Base-by-base conservation (phyloP, 2,329 filamentous ascomycete species). In the Hymenoscyphus albidus region DNA sequence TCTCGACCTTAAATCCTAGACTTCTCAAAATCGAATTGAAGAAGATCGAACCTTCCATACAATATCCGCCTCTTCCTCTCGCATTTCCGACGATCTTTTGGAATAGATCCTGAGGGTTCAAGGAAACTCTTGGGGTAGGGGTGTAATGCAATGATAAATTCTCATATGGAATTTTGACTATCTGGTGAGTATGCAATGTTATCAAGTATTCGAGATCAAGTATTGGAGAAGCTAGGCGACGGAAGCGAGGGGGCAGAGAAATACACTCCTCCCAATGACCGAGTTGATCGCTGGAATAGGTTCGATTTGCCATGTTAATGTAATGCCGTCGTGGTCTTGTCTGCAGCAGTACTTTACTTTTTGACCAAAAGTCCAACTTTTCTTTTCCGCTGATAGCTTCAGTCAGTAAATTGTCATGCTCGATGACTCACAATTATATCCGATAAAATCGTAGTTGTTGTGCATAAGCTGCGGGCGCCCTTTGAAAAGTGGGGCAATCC, bases 41-140 rank as follows among this genome's bases (percentile, higher is more conserved):
- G 22, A 88, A 78, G 54, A 85, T 78, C 62, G 78, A 82, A 32
- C 79, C 78, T 70, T 87, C 85, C 79, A 88, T 84, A 75, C 85
- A 88, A 73, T 88, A 88, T 0, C 85, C 85, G 18, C 85, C 85
- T 61, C 79, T 72, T 3, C 79, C 76, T 61, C 70, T 64, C 10
- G 64, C 65, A 58, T 71, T 59, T 1, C 31, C 58, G 2, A 74
- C 67, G 14, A 72, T 71, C 59, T 74, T 74, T 10, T 67, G n/a
- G 62, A 70, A 74, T 3, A 74, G 58, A 2, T 59, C 54, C 58
- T 73, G 70, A 0, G 70, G 71, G 42, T 73, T 68, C 2, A 74
- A 42, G 2, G 65, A 68, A 12, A 73, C 64, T 0, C 44, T 31
- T 39, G 68, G 68, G 10, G 51, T 6, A 6, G 56, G 18, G 1